Evolutionary conservation across 345 rosid genomes (phyloP), one percentile per base, ranked within the genome.

Genomic region (Garcia nutans): DNA sequence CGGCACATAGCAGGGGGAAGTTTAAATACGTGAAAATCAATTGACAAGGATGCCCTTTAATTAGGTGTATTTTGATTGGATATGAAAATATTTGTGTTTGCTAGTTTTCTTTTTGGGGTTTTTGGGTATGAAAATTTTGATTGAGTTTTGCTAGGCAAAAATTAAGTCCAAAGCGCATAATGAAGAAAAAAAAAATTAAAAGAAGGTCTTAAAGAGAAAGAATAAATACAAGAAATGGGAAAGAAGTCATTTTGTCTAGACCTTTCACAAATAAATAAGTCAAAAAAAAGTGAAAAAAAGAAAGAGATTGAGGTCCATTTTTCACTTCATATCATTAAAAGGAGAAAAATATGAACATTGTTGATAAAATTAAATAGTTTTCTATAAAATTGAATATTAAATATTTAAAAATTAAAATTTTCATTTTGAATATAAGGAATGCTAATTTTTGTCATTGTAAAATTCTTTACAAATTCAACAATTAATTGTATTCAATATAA

Each of bases 1-100:
- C 33, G 57, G 28, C 54, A 3, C n/a, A 33, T 31, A 60, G 33
- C 31, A 37, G 79, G 74, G 61, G 83, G 77, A 76, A 37, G 59
- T 80, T 74, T 33, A 37, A 76, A 59, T 71, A 65, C 41, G 5
- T 58, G 13, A 8, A 55, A 56, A 23, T 1, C 0, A 33, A 55
- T 52, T 65, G 57, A 67, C 26, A 37, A 72, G 1, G 0, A 24
- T 73, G 33, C 58, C 73, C 15, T 28, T 49, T 13, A n/a, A 4
- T 22, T 37, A 9, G 20, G 22, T 20, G 28, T 33, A 8, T 41
- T 65, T 31, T 42, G 12, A 8, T 60, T 24, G 12, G 26, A 20
- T 23, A 58, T 22, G 63, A 60, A 60, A 60, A 23, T 60, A 6
- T 23, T 23, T 59, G 0, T 26, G 17, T 1, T 8, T 56, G 19